Base-by-base conservation (phyloP, 768 basidiomycete genomes). In the Suillus subluteus region DNA sequence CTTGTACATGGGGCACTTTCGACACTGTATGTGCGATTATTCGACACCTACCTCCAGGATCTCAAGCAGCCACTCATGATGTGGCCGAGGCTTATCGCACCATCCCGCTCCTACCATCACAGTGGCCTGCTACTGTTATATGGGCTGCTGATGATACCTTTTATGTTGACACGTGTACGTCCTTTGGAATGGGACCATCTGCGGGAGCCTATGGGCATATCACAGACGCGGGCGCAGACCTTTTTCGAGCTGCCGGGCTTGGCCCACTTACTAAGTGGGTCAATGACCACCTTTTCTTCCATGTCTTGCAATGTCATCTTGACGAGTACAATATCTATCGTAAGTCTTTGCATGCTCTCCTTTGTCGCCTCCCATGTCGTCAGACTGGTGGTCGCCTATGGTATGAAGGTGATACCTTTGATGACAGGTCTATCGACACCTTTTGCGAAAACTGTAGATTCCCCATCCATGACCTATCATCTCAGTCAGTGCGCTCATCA, bases 271-370 rank as follows among this genome's bases (percentile, higher is more conserved):
- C 3, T 4, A 46, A 46, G 7, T 46, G 44, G 44, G 44, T 46
- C 6, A 21, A 46, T n/a, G 21, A 46, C 9, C 44, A 46, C 1
- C n/a, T 46, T n/a, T 46, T 46, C 9, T 46, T 46, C 5, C 21
- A 9, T 4, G 18, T 46, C 0, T 2, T 18, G 6, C 3, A 0
- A 35, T 35, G 6, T 1, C 9, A 21, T 46, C 21, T 46, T 0
- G 1, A 6, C 4, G 3, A 0, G 9, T 46, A 46, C 21, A 46
- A 46, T 9, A 8, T 0, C 9, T 46, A 46, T n/a, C 21, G 21
- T 0, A 1, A 9, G 21, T 46, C 44, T 21, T 8, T 46, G 3
- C 7, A 1, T 6, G 4, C 0, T 4, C 21, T 6, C 1, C 6
- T 46, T 8, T 46, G 32, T 35, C 32, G 32, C 5, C 32, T 35